Conservation (phyloP, 441 rosid species). For the Jatropha podagrica region DNA sequence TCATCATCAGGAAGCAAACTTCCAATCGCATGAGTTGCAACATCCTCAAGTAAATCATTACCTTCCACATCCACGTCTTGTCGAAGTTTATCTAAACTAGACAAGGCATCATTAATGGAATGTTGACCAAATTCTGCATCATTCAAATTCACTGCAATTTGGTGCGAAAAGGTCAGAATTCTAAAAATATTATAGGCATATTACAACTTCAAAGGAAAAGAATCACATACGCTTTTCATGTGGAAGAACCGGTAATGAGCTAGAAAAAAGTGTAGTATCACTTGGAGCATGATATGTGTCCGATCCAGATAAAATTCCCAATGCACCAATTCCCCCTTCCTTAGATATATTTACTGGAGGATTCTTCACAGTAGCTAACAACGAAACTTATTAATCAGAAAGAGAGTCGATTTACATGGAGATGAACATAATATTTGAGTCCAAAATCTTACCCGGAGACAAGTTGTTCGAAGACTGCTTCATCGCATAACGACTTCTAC, state of each 20-base stretch:
- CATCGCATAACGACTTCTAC: slow-evolving; percentile 37
- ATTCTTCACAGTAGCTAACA: slow-evolving; percentile 41
- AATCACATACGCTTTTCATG: slow-evolving; percentile 66
- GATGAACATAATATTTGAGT: background rate
- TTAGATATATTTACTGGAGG: slow-evolving; percentile 35
- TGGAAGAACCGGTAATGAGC: slow-evolving; percentile 90
- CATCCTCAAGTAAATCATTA: slow-evolving; percentile 41
- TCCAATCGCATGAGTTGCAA: slow-evolving; percentile 51
- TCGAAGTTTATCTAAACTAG: slow-evolving; percentile 37
- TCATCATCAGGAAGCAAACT: slow-evolving; percentile 89
- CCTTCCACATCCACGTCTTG: slow-evolving; percentile 45
- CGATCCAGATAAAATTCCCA: slow-evolving; percentile 55
- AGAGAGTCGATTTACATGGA: background rate
- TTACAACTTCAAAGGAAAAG: slow-evolving; percentile 8
- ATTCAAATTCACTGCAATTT: slow-evolving; percentile 39
- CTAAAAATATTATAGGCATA: background rate
- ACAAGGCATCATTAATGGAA: slow-evolving; percentile 43
- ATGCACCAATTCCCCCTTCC: slow-evolving; percentile 38
- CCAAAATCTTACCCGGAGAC: slow-evolving; percentile 35
- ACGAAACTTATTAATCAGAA: slow-evolving; percentile 23
- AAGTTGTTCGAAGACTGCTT: slow-evolving; percentile 32
- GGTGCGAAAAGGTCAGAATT: slow-evolving; percentile 24
- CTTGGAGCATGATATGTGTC: slow-evolving; percentile 46
- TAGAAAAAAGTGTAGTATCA: slow-evolving; percentile 78
- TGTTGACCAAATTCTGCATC: slow-evolving; percentile 38